Evolutionary conservation across 139 green algal species (phyloP), one percentile per base, ranked within the genome.

Genomic region (Chlorella sp.): DNA sequence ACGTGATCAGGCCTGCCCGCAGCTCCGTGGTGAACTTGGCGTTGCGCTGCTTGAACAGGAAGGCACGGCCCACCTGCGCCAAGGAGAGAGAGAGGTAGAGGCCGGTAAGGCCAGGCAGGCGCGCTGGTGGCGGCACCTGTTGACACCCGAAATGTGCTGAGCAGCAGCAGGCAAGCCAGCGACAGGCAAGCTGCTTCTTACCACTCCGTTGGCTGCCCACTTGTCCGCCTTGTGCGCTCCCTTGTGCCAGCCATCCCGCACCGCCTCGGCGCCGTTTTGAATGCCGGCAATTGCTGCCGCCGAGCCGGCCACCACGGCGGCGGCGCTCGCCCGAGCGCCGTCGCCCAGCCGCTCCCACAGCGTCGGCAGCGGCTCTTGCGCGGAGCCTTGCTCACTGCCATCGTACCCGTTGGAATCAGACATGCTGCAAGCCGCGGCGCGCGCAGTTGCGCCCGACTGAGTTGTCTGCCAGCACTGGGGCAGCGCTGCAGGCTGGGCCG

Each of bases 1-100:
- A 97, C n/a, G 93, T 96, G 41, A 96, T 92, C 24, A 87, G 86
- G 22, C 94, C 94, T 5, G 92, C 94, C 3, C 91, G 80, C 20
- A 96, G 41, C 88, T 97, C 94, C 1, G 87, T 92, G 8, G 76
- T 92, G 65, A 96, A 87, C 26, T 70, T 90, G 9, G 92, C 87
- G 36, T 84, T 87, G 43, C 93, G 74, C 64, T 91, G 85, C 65
- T 90, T 89, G 38, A 95, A 80, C 3, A 86, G n/a, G 60, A 96
- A 96, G n/a, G 88, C 91, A 28, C 74, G 76, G 6, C 93, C 93
- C 17, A 95, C 75, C 91, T 94, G 88, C 48, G n/a, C 41, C 36
- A 74, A 38, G 11, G 64, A 3, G 64, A 30, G 24, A 11, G 30
- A 30, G 28, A 38, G 64, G 64, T 13, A 75, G 24, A 73, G 65